A percentile compares a stretch with the other conserved stretches of the same genome.
Evolutionary conservation across 2,329 filamentous ascomycete species (phyloP).

Genomic region (Fusarium goolgardi): DNA sequence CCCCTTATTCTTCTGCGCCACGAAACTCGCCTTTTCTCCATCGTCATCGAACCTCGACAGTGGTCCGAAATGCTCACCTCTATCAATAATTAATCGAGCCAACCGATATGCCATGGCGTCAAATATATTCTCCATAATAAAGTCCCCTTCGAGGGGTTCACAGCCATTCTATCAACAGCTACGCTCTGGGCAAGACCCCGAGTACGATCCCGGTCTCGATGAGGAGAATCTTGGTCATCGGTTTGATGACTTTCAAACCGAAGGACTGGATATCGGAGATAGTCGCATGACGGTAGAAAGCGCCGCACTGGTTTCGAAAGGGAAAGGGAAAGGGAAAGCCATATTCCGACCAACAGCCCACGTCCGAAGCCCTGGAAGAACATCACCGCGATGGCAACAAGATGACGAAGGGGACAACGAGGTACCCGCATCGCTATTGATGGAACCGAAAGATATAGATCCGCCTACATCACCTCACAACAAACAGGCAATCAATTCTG

Average conservation of each 20-base stretch:
- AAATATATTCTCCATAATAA: constrained; percentile 61
- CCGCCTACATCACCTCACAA: constrained; percentile 31
- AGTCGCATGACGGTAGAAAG: constrained; percentile 60
- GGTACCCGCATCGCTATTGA: constrained; percentile 71
- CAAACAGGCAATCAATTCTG: constrained; percentile 28
- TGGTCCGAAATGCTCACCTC: constrained; percentile 34
- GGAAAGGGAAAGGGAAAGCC: constrained; percentile 36
- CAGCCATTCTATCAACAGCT: constrained; percentile 65
- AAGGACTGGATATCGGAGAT: constrained; percentile 58
- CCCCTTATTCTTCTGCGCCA: neutral
- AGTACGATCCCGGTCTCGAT: constrained; percentile 59
- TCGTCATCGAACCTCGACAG: constrained; percentile 1
- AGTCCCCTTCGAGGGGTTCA: constrained; percentile 41
- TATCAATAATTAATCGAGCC: constrained; percentile 18
- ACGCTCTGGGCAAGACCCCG: constrained; percentile 54
- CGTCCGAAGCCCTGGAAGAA: constrained; percentile 31
- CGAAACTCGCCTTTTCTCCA: neutral
- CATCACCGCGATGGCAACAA: constrained; percentile 47
- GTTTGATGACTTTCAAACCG: constrained; percentile 63
- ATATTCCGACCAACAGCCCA: constrained; percentile 16
- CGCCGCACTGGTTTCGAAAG: constrained; percentile 42
- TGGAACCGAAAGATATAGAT: constrained; percentile 61
- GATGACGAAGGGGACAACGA: constrained; percentile 69
- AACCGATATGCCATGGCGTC: constrained; percentile 55
- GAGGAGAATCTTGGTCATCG: constrained; percentile 65